Evolutionary conservation across 805 yeast species (phyloP).

Genomic region (Spencermartinsiella europaea): DNA sequence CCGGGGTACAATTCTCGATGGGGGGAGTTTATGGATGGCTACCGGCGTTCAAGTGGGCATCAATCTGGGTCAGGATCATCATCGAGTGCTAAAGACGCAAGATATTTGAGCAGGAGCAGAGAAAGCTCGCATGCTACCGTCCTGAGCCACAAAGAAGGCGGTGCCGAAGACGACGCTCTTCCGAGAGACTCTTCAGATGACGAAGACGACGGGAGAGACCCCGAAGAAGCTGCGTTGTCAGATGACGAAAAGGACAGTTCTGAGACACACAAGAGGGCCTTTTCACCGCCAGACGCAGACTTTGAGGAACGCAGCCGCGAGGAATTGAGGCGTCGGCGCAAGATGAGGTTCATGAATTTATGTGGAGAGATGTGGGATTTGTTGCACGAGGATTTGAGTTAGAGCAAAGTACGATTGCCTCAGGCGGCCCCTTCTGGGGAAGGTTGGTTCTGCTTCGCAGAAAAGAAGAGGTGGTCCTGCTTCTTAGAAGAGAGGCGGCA

Average conservation of each 20-base stretch:
- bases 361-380: slow-evolving; percentile 32
- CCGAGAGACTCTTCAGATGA: slow-evolving; percentile 5
- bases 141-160: no score
- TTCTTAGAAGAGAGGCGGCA: no score
- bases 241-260: slow-evolving; percentile 19
- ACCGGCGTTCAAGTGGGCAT: background rate
- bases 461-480: no score
- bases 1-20: background rate
- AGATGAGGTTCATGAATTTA: slow-evolving; percentile 26
- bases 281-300: slow-evolving; percentile 14
- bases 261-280: no score
- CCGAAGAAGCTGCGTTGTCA: slow-evolving; percentile 22
- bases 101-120: background rate
- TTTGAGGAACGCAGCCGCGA: slow-evolving; percentile 11
- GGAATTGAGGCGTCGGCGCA: slow-evolving; percentile 11
- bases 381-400: slow-evolving; percentile 16
- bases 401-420: no score
- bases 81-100: background rate
- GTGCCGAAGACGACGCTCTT: background rate
- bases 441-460: no score
- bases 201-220: slow-evolving; percentile 21
- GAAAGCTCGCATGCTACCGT: no score
- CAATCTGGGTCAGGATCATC: background rate
- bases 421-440: no score
- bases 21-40: background rate